Conservation (phyloP, 805 yeast genomes). For the Clavispora santaluciae region DNA sequence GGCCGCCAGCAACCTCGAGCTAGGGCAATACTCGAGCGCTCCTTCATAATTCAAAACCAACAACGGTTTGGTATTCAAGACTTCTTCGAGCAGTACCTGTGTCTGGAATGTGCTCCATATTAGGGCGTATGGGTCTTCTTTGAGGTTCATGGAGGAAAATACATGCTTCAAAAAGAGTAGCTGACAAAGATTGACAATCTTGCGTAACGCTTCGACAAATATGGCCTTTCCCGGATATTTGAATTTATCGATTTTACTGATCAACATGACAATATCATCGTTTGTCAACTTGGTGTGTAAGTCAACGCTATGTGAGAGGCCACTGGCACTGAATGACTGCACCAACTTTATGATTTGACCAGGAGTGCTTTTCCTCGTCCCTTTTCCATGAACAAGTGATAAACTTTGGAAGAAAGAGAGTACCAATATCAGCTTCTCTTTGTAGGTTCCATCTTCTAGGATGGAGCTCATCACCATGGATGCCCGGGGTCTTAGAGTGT, state of each 20-base stretch:
- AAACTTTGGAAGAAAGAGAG: slow-evolving; percentile 7
- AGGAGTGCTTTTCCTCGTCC: not conserved
- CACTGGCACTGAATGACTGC: not conserved
- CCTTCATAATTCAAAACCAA: slow-evolving; percentile 1
- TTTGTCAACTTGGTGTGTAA: not conserved
- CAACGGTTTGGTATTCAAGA: slow-evolving; percentile 8
- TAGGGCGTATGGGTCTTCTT: slow-evolving; percentile 1
- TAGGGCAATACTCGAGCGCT: not conserved
- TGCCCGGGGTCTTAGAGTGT: not conserved
- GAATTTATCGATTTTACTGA: not conserved
- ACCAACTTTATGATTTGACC: not conserved
- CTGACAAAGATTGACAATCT: slow-evolving; percentile 10
- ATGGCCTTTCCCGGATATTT: slow-evolving; percentile 9
- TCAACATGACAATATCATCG: not conserved
- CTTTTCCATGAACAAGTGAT: not conserved
- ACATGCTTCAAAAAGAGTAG: slow-evolving; percentile 9
- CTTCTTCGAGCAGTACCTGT: slow-evolving; percentile 6
- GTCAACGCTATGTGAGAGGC: not conserved
- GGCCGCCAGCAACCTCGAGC: slow-evolving; percentile 3
- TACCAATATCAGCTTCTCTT: slow-evolving; percentile 14
- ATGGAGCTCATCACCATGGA: slow-evolving; percentile 9
- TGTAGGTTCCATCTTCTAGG: slow-evolving; percentile 13
- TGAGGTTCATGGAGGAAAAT: not conserved
- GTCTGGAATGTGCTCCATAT: slow-evolving; percentile 6
- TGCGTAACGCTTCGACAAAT: slow-evolving; percentile 12